A percentile compares a stretch with the other conserved stretches of the same genome.
Conservation (phyloP, 495 filamentous ascomycete species). For the Antarctomyces pellizariae region DNA sequence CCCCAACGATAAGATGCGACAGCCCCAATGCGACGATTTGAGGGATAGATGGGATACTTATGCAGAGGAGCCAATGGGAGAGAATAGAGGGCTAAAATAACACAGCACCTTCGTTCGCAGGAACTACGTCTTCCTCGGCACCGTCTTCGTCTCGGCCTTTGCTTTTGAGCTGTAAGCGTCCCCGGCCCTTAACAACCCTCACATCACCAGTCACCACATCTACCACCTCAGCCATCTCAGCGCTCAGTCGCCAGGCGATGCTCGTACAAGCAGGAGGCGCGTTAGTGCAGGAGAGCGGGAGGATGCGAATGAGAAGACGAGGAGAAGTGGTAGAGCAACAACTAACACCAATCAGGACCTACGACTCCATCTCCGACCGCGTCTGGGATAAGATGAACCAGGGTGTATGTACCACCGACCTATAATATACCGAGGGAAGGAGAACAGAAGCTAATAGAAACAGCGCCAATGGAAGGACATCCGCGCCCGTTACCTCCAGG, state of each 20-base stretch:
- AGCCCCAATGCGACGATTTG: too few relatives aligned
- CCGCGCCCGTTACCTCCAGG: constrained; percentile 57
- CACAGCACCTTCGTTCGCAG: constrained; percentile 59
- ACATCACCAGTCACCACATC: not conserved
- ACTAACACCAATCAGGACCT: constrained; percentile 30
- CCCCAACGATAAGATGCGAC: too few relatives aligned
- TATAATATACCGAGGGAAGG: not conserved
- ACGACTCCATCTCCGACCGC: constrained; percentile 50
- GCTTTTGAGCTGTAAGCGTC: constrained; percentile 70
- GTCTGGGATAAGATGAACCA: constrained; percentile 77
- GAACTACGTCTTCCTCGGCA: constrained; percentile 67
- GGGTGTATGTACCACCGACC: constrained; percentile 40
- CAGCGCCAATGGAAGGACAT: constrained; percentile 99
- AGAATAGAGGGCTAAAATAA: too few relatives aligned
- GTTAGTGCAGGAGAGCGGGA: not conserved
- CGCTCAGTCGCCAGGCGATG: too few relatives aligned
- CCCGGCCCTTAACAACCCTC: not conserved
- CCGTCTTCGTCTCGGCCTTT: constrained; percentile 72
- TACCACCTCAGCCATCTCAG: constrained; percentile 3
- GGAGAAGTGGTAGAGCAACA: not conserved
- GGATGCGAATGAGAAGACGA: constrained; percentile 1
- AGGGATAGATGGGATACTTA: too few relatives aligned
- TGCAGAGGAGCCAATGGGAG: too few relatives aligned
- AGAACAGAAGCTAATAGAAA: constrained; percentile 13
- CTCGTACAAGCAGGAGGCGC: not conserved